These are phyloP conservation scores for Oxytropis ochrocephala DNA, from an alignment of 306 rosid species.

Conservation along the genomic window DNA sequence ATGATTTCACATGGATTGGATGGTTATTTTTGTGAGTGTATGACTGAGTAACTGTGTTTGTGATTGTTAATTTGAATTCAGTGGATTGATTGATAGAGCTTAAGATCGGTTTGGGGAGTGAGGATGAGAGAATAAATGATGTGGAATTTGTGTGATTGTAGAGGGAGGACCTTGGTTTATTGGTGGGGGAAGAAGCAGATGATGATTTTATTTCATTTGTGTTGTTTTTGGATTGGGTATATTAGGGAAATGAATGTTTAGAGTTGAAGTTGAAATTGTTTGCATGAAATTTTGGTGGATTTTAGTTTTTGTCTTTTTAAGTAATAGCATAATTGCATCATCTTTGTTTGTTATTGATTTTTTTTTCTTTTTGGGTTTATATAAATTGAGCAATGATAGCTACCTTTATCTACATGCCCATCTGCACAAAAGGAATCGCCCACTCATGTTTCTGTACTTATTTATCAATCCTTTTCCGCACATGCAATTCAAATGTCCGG, in stretches of 20 bases:
- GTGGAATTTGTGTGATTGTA: not conserved
- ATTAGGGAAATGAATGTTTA: not conserved
- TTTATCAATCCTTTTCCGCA: not conserved
- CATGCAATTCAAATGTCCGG: not conserved
- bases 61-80: not conserved
- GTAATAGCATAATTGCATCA: not conserved
- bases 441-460: not conserved
- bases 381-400: not conserved
- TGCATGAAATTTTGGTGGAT: not conserved
- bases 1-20: not conserved
- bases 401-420: not conserved
- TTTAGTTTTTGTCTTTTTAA: not conserved
- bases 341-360: not conserved
- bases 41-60: not conserved
- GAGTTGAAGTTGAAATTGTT: not conserved
- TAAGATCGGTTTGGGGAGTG: not conserved
- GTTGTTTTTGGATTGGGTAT: not conserved
- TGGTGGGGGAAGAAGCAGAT: not conserved
- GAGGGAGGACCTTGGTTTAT: not conserved
- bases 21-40: not conserved
- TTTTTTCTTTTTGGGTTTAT: not conserved
- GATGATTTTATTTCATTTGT: not conserved
- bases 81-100: conserved; percentile 19
- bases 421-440: not conserved
- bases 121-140: not conserved